Evolutionary conservation across 495 filamentous ascomycete genomes (phyloP).

Genomic region (Aspergillus sclerotiicarbonarius): DNA sequence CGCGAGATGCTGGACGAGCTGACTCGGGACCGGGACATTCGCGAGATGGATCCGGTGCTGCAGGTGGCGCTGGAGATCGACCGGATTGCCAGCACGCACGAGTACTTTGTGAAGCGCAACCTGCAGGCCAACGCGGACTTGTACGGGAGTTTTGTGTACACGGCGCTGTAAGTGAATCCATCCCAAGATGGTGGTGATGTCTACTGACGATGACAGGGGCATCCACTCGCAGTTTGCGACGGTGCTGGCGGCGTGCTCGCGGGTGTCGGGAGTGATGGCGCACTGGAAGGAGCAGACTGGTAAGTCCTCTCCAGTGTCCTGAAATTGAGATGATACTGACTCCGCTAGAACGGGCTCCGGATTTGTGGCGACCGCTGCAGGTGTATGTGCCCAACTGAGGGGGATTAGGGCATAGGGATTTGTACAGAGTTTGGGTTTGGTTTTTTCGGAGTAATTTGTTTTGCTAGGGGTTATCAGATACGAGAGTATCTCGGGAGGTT

Average conservation of each 20-base stretch:
- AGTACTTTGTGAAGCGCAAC: conserved; percentile 48
- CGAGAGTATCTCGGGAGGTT: no score
- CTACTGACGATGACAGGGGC: background rate
- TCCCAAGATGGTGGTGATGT: background rate
- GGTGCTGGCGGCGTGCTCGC: background rate
- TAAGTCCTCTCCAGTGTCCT: background rate
- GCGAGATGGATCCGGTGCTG: conserved; percentile 42
- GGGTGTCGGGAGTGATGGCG: background rate
- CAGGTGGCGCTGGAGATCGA: conserved; percentile 50
- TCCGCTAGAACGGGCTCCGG: background rate
- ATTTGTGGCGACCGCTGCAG: background rate
- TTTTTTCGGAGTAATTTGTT: background rate
- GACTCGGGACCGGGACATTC: background rate
- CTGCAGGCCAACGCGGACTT: conserved; percentile 55
- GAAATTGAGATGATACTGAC: background rate
- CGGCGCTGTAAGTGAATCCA: conserved; percentile 36
- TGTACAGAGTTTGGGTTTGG: background rate
- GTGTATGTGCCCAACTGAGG: background rate
- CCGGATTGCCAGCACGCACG: conserved; percentile 40
- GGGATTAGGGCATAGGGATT: background rate
- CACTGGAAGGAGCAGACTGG: background rate
- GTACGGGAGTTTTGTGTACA: conserved; percentile 49
- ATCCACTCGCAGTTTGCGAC: background rate
- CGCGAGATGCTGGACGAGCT: conserved; percentile 35
- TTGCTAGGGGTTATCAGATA: no score